phyloP scores from a whole-genome alignment of 495 filamentous ascomycete species.

The Aspergillus egyptiacus region DNA sequence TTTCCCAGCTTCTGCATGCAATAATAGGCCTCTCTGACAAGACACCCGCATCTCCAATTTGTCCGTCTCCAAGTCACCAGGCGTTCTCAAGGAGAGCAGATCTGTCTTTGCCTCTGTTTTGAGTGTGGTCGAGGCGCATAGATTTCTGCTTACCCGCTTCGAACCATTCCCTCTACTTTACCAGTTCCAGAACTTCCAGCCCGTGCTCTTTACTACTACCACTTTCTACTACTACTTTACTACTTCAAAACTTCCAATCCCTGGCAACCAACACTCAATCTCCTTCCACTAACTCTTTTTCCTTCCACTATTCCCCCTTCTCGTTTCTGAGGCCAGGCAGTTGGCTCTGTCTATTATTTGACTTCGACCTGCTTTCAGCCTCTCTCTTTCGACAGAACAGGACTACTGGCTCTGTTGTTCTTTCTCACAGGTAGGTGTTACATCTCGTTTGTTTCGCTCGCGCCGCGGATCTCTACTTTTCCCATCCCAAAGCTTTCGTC shows the following conservation, averaged over 20 bases:
- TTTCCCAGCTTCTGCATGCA: not conserved
- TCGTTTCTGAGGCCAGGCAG: not conserved
- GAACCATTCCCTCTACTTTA: slow-evolving; percentile 18
- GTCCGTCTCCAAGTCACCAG: not conserved
- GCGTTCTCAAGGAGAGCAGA: not conserved
- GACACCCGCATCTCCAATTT: slow-evolving; percentile 5
- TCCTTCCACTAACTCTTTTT: slow-evolving; percentile 9
- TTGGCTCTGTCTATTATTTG: not conserved
- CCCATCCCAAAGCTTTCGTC: slow-evolving; percentile 6
- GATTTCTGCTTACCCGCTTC: slow-evolving; percentile 21
- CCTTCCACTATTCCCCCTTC: not conserved
- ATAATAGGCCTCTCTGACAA: not conserved
- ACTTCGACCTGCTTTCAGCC: not conserved
- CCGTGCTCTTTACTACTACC: slow-evolving; percentile 3
- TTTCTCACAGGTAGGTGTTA: slow-evolving; percentile 16
- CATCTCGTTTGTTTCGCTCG: slow-evolving; percentile 11
- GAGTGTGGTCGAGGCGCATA: slow-evolving; percentile 12
- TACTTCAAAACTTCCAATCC: slow-evolving; percentile 22
- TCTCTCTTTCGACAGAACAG: not conserved
- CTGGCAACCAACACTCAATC: slow-evolving; percentile 32
- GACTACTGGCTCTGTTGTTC: slow-evolving; percentile 16
- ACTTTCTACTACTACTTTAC: slow-evolving; percentile 3
- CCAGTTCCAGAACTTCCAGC: slow-evolving; percentile 26
- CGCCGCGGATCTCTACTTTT: slow-evolving; percentile 4
- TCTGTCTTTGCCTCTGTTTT: slow-evolving; percentile 7